Evolutionary conservation across 2,329 filamentous ascomycete species (phyloP).

Genomic region (Bipolaris zeicola): DNA sequence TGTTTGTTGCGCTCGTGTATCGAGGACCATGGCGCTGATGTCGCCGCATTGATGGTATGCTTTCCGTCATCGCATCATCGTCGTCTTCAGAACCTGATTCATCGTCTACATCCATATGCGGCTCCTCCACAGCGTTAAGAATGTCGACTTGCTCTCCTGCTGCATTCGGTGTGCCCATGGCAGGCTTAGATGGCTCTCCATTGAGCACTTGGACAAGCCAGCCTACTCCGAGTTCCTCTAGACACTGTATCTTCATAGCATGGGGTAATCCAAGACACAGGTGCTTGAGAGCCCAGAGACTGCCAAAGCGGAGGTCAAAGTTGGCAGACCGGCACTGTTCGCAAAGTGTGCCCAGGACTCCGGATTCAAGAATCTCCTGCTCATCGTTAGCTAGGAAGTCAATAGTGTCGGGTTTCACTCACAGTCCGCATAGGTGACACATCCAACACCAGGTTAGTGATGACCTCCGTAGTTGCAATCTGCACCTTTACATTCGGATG

Average conservation of each 20-base stretch:
- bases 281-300: conserved; percentile 93
- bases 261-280: conserved; percentile 75
- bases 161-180: conserved; percentile 63
- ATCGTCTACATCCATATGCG: conserved; percentile 51
- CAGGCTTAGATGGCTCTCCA: conserved; percentile 55
- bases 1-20: conserved; percentile 44
- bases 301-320: conserved; percentile 79
- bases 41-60: conserved; percentile 47
- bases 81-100: conserved; percentile 48
- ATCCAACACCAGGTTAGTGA: conserved; percentile 85
- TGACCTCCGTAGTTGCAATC: conserved; percentile 80
- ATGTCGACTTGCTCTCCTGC: conserved; percentile 65
- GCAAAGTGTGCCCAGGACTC: conserved; percentile 77
- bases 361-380: conserved; percentile 70
- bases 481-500: conserved; percentile 79
- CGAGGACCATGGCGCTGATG: conserved; percentile 46
- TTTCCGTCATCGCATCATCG: conserved; percentile 55
- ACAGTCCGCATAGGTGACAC: conserved; percentile 92
- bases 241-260: conserved; percentile 74
- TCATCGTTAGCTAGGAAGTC: conserved; percentile 15
- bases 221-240: conserved; percentile 76
- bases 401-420: conserved; percentile 44
- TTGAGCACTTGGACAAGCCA: conserved; percentile 84
- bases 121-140: conserved; percentile 58
- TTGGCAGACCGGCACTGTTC: conserved; percentile 82